Conservation (phyloP, 495 filamentous ascomycete genomes). For the Trichodelitschia bisporula region DNA sequence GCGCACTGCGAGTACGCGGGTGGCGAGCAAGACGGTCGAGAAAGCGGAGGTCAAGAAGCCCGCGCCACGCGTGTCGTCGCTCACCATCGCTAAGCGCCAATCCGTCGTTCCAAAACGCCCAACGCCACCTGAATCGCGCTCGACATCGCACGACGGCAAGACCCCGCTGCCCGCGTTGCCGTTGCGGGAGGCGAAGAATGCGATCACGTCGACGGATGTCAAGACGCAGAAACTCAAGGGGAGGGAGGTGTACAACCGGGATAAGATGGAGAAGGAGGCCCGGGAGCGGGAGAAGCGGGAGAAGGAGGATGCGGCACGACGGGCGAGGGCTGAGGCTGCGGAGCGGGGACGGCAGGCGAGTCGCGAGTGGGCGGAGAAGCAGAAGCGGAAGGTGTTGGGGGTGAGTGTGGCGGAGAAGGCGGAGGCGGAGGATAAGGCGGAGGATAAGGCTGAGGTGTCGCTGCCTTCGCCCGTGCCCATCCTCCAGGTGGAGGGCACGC, state of each 20-base stretch:
- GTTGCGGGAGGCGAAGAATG: slow-evolving; percentile 15
- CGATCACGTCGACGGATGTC: slow-evolving; percentile 23
- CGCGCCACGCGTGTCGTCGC: background rate
- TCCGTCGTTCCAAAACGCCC: slow-evolving; percentile 1
- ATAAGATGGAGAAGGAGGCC: slow-evolving; percentile 27
- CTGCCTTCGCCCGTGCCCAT: too few relatives aligned
- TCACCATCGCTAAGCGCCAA: slow-evolving; percentile 1
- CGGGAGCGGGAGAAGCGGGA: slow-evolving; percentile 8
- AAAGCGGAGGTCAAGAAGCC: background rate
- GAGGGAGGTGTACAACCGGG: slow-evolving; percentile 35
- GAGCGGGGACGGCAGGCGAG: slow-evolving; percentile 36
- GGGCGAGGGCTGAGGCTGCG: slow-evolving; percentile 23
- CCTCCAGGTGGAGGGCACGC: too few relatives aligned
- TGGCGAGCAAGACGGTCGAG: background rate
- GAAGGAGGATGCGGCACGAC: slow-evolving; percentile 11
- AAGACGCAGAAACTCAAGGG: slow-evolving; percentile 26
- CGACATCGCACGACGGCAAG: slow-evolving; percentile 3
- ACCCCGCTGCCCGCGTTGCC: background rate
- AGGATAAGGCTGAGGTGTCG: too few relatives aligned
- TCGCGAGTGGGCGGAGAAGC: slow-evolving; percentile 47
- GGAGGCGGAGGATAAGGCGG: background rate
- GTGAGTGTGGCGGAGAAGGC: slow-evolving; percentile 1
- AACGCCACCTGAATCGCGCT: background rate
- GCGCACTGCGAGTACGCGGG: background rate
- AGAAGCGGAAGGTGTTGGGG: slow-evolving; percentile 19